Conservation (phyloP, 371 early-diverging fungal species). For the Mortierella sp. region DNA sequence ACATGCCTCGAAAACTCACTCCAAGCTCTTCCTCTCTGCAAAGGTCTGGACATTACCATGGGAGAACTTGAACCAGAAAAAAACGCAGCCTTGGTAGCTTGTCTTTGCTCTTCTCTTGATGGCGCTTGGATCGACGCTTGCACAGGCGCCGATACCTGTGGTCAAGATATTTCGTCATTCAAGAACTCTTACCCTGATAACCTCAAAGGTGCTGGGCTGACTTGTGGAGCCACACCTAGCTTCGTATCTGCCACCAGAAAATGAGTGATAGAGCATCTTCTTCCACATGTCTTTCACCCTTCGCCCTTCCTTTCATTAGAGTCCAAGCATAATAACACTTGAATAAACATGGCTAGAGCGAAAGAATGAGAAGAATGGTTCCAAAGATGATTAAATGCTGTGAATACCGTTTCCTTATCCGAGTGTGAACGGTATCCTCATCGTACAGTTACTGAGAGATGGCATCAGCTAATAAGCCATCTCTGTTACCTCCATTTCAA, state of each 20-base stretch:
- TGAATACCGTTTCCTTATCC: no score
- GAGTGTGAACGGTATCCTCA: no score
- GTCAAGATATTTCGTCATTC: constrained; percentile 25
- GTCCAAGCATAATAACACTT: no score
- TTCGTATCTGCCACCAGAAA: constrained; percentile 8
- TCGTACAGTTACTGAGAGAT: no score
- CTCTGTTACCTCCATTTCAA: no score
- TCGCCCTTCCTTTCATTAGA: no score
- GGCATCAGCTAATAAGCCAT: no score
- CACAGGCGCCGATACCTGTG: constrained; percentile 10
- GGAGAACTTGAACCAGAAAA: background rate
- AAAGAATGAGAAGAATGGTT: no score
- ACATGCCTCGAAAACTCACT: constrained; percentile 28
- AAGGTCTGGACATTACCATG: background rate
- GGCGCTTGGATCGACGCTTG: constrained; percentile 44
- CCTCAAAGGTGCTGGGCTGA: constrained; percentile 21
- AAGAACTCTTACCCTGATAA: constrained; percentile 15
- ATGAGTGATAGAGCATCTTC: background rate
- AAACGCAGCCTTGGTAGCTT: constrained; percentile 22
- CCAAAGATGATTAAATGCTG: no score
- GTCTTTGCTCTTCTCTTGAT: constrained; percentile 40
- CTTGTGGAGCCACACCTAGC: constrained; percentile 18
- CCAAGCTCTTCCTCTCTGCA: constrained; percentile 28
- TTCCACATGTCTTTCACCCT: no score
- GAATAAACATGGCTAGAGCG: no score